Base-by-base conservation (phyloP, 2,329 filamentous ascomycete genomes). In the Trichoderma sp. region DNA sequence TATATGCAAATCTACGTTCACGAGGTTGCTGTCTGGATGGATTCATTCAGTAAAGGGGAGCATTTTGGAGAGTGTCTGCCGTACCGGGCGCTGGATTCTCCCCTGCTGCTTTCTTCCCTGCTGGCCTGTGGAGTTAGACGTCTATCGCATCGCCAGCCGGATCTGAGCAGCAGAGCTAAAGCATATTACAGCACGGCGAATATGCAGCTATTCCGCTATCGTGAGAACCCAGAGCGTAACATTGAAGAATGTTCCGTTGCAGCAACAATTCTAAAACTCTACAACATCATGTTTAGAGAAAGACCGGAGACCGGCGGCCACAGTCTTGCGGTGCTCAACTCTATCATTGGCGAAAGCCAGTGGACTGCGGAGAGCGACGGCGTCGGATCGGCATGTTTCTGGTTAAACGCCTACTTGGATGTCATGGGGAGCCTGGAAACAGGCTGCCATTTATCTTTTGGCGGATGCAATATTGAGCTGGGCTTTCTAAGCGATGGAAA, bases 1-100 rank as follows among this genome's bases (percentile, higher is more conserved):
- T 94, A 94, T 76, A 93, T 97, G 90, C 93, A 97, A 77, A 90
- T 94, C 0, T 98, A 97, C 77, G 90, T 96, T 7, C 91, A 96
- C 75, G 91, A 97, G 72, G 92, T 98, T 2, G 94, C 91, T 0
- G 80, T 93, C 3, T 97, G 95, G 93, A 97, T 98, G 92, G 95
- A 97, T 79, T 92, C 90, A 52, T 89, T 97, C 83, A 93, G 97
- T 80, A 86, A 89, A 39, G 86, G 90, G 72, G 95, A 95, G 80
- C 92, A 96, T 82, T 97, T 97, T 78, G 93, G 92, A 28, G 87
- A 91, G 59, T 83, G 93, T 21, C 83, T 97, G n/a, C 94, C 95
- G 0, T 94, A 93, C 74, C 87, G 95, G 74, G 90, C 94, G 1
- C 83, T 97, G 28, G 87, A 89, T 66, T 92, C 96, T 69, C 91